Conservation (phyloP, 1,284 basidiomycete species). For the Pyrrhoderma lamaoense region DNA sequence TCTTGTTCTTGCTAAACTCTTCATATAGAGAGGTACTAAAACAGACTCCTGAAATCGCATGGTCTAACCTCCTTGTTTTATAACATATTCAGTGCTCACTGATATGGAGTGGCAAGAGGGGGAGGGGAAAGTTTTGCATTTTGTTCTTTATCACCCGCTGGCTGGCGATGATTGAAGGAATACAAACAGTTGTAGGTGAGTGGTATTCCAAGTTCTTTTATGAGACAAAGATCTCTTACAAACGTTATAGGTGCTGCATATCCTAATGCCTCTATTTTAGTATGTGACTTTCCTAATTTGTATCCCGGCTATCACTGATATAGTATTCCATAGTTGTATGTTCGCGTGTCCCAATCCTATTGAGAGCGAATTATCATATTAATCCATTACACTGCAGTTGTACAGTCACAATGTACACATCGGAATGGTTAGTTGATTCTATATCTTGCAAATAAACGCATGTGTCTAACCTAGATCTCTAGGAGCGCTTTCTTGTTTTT, state of each 20-base stretch:
- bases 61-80: background rate
- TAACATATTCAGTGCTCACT: background rate
- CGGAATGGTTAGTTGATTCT: slow-evolving; percentile 11
- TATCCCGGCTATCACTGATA: background rate
- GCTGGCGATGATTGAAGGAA: slow-evolving; percentile 5
- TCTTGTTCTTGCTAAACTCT: no score
- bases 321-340: no score
- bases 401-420: slow-evolving; percentile 4
- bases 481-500: slow-evolving; percentile 11
- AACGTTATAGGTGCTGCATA: background rate
- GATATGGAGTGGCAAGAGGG: slow-evolving; percentile 5
- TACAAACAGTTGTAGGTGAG: slow-evolving; percentile 8
- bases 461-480: no score
- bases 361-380: no score
- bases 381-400: no score
- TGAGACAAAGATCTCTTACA: no score
- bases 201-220: no score
- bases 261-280: background rate
- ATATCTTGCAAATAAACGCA: no score
- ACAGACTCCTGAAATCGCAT: no score
- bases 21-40: no score
- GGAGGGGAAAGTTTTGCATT: background rate
- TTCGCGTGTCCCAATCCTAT: no score
- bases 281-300: background rate
- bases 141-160: slow-evolving; percentile 14